A percentile compares a stretch with the other conserved stretches of the same genome.
Conservation (phyloP, 2,329 filamentous ascomycete genomes). For the Ramularia collo-cygni region DNA sequence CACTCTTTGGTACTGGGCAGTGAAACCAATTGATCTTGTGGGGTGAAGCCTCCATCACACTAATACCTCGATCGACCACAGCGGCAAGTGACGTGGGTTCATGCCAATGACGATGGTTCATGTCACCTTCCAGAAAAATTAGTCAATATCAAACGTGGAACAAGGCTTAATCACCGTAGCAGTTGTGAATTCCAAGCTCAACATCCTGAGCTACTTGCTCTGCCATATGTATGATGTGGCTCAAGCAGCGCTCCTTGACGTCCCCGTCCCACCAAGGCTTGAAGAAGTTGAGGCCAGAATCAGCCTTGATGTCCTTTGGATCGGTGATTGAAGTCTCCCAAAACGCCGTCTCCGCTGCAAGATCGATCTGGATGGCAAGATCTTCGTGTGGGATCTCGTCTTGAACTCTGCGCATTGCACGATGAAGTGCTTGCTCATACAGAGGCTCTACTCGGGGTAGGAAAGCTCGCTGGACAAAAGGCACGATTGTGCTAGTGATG, state of each 20-base stretch:
- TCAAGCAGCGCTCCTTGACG: constrained; percentile 30
- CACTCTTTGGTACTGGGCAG: constrained; percentile 38
- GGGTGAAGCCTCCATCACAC: constrained; percentile 22
- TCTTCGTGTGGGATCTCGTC: constrained; percentile 29
- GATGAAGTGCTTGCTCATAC: constrained; percentile 30
- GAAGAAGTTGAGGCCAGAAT: constrained; percentile 16
- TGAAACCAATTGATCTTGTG: constrained; percentile 37
- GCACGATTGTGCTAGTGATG: constrained; percentile 22
- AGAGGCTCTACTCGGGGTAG: constrained; percentile 26
- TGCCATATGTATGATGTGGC: constrained; percentile 29
- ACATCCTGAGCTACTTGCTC: constrained; percentile 31
- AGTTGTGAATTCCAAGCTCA: too few relatives aligned
- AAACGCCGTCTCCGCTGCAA: constrained; percentile 30
- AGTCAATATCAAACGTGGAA: too few relatives aligned
- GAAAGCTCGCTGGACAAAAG: constrained; percentile 24
- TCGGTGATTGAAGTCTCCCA: constrained; percentile 26
- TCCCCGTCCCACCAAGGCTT: constrained; percentile 31
- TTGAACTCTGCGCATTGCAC: constrained; percentile 26
- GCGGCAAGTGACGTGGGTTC: constrained; percentile 34
- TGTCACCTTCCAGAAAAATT: too few relatives aligned
- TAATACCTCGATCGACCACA: constrained; percentile 33
- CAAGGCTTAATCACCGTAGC: too few relatives aligned
- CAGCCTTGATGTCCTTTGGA: constrained; percentile 9
- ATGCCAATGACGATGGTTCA: constrained; percentile 39
- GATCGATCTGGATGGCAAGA: constrained; percentile 33